Evolutionary conservation across 371 early-diverging fungal genomes (phyloP).

Genomic region (Mucor ambiguus): DNA sequence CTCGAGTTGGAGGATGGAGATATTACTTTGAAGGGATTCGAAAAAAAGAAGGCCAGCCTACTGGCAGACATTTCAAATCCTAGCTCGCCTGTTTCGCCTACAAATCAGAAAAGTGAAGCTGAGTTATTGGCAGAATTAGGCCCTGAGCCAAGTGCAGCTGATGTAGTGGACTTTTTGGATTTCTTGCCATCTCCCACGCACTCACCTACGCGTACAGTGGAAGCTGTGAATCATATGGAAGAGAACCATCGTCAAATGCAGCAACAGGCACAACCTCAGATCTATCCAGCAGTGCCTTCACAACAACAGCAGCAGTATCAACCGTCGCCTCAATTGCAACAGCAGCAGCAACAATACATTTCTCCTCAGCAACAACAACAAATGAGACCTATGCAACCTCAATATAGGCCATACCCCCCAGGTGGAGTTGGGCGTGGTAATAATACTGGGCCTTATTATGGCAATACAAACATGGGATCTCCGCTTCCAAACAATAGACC

Average conservation of each 20-base stretch:
- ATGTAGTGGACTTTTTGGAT: conserved; percentile 53
- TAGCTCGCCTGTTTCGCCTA: conserved; percentile 19
- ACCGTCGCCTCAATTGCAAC: not conserved
- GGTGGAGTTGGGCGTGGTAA: conserved; percentile 1
- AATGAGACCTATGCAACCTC: conserved; percentile 14
- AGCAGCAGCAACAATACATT: not conserved
- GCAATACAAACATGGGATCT: conserved; percentile 10
- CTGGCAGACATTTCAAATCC: conserved; percentile 23
- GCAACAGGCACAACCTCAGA: conserved; percentile 12
- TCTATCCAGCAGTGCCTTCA: conserved; percentile 7
- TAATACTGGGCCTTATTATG: conserved; percentile 10
- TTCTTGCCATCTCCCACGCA: conserved; percentile 54
- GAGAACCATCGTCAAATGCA: conserved; percentile 25
- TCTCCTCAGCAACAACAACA: conserved; percentile 7
- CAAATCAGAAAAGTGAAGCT: conserved; percentile 16
- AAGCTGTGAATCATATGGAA: conserved; percentile 36
- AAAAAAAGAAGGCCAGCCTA: conserved; percentile 57
- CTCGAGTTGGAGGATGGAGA: conserved; percentile 69
- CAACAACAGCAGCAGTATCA: conserved; percentile 3
- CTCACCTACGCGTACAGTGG: conserved; percentile 28
- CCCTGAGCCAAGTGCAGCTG: conserved; percentile 56
- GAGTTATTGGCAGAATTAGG: conserved; percentile 33
- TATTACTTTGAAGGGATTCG: conserved; percentile 72
- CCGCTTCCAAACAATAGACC: conserved; percentile 25
- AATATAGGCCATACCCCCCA: conserved; percentile 19